Base-by-base conservation (phyloP, 2,329 filamentous ascomycete genomes). In the Thelonectria blattea region DNA sequence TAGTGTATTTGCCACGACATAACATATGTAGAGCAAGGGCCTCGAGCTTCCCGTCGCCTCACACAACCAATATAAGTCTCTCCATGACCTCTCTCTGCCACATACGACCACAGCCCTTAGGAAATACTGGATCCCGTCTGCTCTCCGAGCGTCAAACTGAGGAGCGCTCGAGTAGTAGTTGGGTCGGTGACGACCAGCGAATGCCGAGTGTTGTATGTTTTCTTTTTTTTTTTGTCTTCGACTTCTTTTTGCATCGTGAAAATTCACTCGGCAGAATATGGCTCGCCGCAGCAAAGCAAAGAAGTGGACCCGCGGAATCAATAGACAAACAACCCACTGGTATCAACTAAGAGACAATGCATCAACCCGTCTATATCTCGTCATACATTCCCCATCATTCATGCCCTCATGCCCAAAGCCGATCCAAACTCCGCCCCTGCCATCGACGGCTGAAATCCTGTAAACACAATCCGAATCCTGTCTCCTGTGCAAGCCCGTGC, bases 371-470 rank as follows among this genome's bases (percentile, higher is more conserved):
- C 66, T 68, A 69, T 45, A 61, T 66, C 42, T 48, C 62, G 39
- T 69, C 61, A 58, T 61, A 58, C 55, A 66, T 66, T 56, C 54
- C 45, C 41, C 59, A 50, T 69, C 58, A 67, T 52, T 70, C 68
- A 64, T 70, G 56, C 58, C 66, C 54, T 71, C 62, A 60, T 68
- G 62, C 48, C 50, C 59, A 56, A 56, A 55, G 48, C 61, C 50
- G 51, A 66, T 60, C 61, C 55, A 57, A 63, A 71, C 56, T 64
- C 63, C 64, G 47, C 58, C 37, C 51, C 57, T 64, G 49, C 56
- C 57, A 56, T 55, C 24, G 45, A 42, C 27, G 45, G 63, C 50
- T 50, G 32, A 49, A 37, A 57, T 48, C 47, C 60, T 51, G 45
- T 51, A 61, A 54, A 46, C 42, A 58, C 27, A 51, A 53, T 43